phyloP scores from a whole-genome alignment of 768 basidiomycete species.

The Suillus tomentosus region DNA sequence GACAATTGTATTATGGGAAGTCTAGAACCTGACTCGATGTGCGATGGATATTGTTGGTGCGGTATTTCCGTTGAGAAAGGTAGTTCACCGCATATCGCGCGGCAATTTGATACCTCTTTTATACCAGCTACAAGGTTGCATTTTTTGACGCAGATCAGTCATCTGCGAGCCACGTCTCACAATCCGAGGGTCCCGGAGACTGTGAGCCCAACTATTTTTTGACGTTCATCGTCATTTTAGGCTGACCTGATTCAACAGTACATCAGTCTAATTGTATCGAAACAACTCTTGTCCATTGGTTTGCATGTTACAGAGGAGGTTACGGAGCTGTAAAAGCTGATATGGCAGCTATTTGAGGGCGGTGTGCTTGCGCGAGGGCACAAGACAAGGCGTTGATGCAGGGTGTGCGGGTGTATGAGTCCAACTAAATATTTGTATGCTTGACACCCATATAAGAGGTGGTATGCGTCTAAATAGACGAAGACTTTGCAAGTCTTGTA shows the following conservation, averaged over 20 bases:
- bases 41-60: conserved; percentile 64
- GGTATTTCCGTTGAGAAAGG: conserved; percentile 62
- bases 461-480: no score
- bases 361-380: no score
- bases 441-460: conserved; percentile 39
- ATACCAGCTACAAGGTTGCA: conserved; percentile 72
- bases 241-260: no score
- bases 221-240: no score
- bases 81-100: conserved; percentile 30
- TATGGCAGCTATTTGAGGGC: no score
- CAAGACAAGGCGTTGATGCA: no score
- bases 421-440: conserved; percentile 52
- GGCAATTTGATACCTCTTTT: background rate
- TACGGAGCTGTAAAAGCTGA: no score
- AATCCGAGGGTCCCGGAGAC: conserved; percentile 77
- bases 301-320: no score
- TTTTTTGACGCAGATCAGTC: conserved; percentile 89
- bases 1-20: conserved; percentile 42
- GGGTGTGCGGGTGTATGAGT: conserved; percentile 16
- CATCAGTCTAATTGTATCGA: no score
- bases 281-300: no score
- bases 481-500: no score
- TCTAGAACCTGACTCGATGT: conserved; percentile 30
- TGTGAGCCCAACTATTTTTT: conserved; percentile 46
- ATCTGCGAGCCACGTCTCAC: conserved; percentile 70